Base-by-base conservation (phyloP, 78 protist genomes). In the Dictyostelium brefeldianum region DNA sequence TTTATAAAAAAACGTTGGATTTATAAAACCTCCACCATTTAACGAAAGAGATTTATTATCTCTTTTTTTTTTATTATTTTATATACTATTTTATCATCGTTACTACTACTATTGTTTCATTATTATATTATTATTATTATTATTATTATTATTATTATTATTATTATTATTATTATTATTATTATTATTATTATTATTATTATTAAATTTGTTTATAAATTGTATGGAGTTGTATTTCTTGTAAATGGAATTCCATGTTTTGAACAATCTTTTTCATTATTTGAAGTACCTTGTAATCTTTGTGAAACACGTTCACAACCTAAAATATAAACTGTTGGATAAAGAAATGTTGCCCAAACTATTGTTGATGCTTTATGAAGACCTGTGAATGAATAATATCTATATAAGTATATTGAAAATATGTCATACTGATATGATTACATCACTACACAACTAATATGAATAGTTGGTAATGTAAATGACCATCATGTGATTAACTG, bases 201-300 rank as follows among this genome's bases (percentile, higher is more conserved):
- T 71, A 18, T 47, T 36, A n/a, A 4, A 22, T 43, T 46, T 46
- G 6, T 74, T 22, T 74, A 47, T 74, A 77, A 27, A 41, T 51
- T 77, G 31, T 20, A 27, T 20, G 43, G 53, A 27, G 78, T 70
- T 70, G 15, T 41, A 25, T 29, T 77, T 29, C 29, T 7, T 4
- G 48, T 48, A 53, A 77, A 85, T 11, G 14, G 18, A 15, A 75
- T 48, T 18, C 65, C 41, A 29, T 75, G 50, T 36, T 85, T 85
- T 46, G 59, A 27, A 50, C 92, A 85, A 46, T 85, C 92, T 46
- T n/a, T 22, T 64, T 85, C 15, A 48, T 85, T 85, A 14, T 77
- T 78, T 59, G 2, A 48, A 25, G 31, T 27, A 46, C 92, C 92
- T 17, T 4, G 75, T 56, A 85, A 48, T 85, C 92, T 85, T 48